Evolutionary conservation across 148 eudicot species (phyloP).

Genomic region (Spergularia marina): DNA sequence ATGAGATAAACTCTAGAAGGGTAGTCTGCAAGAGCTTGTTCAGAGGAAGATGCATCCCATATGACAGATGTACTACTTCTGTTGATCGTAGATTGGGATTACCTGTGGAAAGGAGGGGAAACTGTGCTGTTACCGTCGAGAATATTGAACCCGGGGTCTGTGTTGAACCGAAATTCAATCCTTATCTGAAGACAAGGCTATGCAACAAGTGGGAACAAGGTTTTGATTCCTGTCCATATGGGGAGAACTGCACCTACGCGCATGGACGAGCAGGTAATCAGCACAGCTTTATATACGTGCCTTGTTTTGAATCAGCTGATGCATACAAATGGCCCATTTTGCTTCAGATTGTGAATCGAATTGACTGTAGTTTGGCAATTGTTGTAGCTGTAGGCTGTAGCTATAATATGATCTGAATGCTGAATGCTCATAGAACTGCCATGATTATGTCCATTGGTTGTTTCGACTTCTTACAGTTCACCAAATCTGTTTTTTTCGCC

Average conservation of each 20-base stretch:
- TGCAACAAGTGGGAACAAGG: conserved; percentile 2
- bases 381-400: neutral
- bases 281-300: neutral
- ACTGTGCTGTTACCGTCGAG: conserved; percentile 4
- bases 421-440: neutral
- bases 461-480: neutral
- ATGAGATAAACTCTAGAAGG: neutral
- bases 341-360: neutral
- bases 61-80: conserved; percentile 9
- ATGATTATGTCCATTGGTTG: neutral
- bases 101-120: neutral
- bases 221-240: conserved; percentile 29
- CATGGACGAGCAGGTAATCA: conserved; percentile 54
- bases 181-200: conserved; percentile 13
- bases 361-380: neutral
- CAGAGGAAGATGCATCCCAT: conserved; percentile 1
- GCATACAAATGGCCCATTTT: neutral
- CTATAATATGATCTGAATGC: neutral
- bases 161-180: neutral
- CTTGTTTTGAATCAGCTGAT: neutral
- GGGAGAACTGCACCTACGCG: conserved; percentile 36
- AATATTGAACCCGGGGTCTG: neutral
- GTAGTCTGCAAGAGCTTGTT: conserved; percentile 8
- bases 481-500: neutral
- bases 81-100: neutral